Conservation (phyloP, 2,329 filamentous ascomycete species). For the Aspergillus hiratsukae region DNA sequence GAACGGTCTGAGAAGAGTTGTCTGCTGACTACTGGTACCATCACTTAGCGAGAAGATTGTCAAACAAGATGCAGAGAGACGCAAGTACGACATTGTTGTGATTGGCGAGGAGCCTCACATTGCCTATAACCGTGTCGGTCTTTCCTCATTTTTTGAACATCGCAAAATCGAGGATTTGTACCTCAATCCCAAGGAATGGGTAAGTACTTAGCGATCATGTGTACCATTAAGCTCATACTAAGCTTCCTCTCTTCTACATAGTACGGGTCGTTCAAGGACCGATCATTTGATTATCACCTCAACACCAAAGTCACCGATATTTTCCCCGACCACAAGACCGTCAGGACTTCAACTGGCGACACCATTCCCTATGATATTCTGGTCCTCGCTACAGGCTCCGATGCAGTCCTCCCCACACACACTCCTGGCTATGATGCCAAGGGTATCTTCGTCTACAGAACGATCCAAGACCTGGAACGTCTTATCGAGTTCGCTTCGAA, state of each 20-base stretch:
- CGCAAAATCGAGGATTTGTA: conserved; percentile 82
- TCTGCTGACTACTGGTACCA: not conserved
- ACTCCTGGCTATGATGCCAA: conserved; percentile 74
- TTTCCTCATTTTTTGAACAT: conserved; percentile 86
- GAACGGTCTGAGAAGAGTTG: not conserved
- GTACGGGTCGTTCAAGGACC: conserved; percentile 64
- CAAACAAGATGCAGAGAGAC: conserved; percentile 71
- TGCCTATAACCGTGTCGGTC: conserved; percentile 84
- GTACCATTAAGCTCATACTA: not conserved
- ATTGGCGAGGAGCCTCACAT: conserved; percentile 84
- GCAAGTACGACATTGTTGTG: conserved; percentile 76
- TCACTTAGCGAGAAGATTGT: conserved; percentile 74
- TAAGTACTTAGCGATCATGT: conserved; percentile 33
- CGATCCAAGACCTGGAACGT: conserved; percentile 72
- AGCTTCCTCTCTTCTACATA: conserved; percentile 23
- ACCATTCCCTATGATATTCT: conserved; percentile 72
- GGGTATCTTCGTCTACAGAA: conserved; percentile 86
- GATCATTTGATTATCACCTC: conserved; percentile 68
- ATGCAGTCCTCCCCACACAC: conserved; percentile 68
- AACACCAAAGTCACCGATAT: conserved; percentile 71
- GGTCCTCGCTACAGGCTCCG: conserved; percentile 79
- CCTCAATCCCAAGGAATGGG: conserved; percentile 79
- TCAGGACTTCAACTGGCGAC: conserved; percentile 66
- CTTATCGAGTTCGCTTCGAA: conserved; percentile 69
- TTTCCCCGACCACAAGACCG: conserved; percentile 58